These are phyloP conservation scores for Verruconis gallopava DNA, from an alignment of 2,329 filamentous ascomycete genomes.

Conservation along the genomic window DNA sequence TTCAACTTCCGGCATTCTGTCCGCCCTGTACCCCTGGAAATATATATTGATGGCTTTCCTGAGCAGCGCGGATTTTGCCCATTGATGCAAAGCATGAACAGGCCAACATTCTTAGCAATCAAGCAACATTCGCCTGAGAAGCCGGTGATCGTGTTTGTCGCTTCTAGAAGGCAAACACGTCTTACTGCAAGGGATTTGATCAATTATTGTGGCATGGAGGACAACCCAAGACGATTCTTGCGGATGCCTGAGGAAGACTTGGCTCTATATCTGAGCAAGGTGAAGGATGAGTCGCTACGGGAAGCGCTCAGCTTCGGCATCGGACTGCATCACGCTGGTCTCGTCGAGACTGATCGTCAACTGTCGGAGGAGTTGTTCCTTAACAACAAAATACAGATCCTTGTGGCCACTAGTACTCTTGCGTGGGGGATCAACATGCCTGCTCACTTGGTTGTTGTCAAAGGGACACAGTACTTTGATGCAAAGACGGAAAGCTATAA, in stretches of 20 bases:
- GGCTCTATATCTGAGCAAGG: slow-evolving; percentile 70
- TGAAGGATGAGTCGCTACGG: slow-evolving; percentile 84
- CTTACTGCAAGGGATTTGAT: slow-evolving; percentile 93
- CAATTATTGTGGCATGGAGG: slow-evolving; percentile 96
- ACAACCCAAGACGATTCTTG: slow-evolving; percentile 86
- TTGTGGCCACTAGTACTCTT: slow-evolving; percentile 88
- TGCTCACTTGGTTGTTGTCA: slow-evolving; percentile 92
- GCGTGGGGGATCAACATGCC: slow-evolving; percentile 98
- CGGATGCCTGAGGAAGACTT: slow-evolving; percentile 92
- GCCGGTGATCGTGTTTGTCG: slow-evolving; percentile 96
- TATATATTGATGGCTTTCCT: slow-evolving; percentile 95
- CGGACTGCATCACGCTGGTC: slow-evolving; percentile 88
- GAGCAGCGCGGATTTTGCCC: slow-evolving; percentile 92
- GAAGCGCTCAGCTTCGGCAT: slow-evolving; percentile 97
- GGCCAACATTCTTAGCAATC: slow-evolving; percentile 89
- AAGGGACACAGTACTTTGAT: slow-evolving; percentile 96
- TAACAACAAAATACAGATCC: slow-evolving; percentile 95
- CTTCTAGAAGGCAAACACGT: slow-evolving; percentile 85
- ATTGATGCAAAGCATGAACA: slow-evolving; percentile 98
- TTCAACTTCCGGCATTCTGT: slow-evolving; percentile 98
- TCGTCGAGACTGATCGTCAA: slow-evolving; percentile 87
- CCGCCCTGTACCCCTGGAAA: slow-evolving; percentile 85
- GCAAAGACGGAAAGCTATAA: slow-evolving; percentile 96
- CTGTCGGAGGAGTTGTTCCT: slow-evolving; percentile 89
- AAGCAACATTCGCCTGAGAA: slow-evolving; percentile 94